Evolutionary conservation across 148 eudicot species (phyloP).

Genomic region (Dysphania ambrosioides): DNA sequence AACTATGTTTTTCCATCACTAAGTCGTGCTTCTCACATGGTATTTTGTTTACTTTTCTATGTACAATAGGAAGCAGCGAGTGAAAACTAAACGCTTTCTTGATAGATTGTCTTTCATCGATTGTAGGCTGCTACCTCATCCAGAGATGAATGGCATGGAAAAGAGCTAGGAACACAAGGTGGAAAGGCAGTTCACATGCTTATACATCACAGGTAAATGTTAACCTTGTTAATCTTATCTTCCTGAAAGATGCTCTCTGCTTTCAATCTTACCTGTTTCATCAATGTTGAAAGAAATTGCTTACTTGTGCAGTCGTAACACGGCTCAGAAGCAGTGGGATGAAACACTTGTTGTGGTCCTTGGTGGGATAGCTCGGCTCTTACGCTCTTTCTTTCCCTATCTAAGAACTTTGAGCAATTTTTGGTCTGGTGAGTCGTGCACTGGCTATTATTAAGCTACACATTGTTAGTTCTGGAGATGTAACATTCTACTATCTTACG

Average conservation of each 20-base stretch:
- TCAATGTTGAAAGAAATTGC: not conserved
- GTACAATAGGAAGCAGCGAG: not conserved
- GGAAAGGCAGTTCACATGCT: slow-evolving; percentile 99
- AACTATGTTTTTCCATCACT: slow-evolving; percentile 85
- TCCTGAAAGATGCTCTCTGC: not conserved
- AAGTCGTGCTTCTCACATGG: slow-evolving; percentile 95
- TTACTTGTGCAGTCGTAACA: slow-evolving; percentile 70
- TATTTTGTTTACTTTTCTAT: slow-evolving; percentile 26
- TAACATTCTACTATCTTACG: not conserved
- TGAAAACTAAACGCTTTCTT: not conserved
- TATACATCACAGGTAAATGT: slow-evolving; percentile 88
- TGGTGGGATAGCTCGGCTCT: slow-evolving; percentile 82
- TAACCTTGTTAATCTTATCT: not conserved
- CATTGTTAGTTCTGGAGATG: not conserved
- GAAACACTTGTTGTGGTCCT: slow-evolving; percentile 92
- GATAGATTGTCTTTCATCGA: slow-evolving; percentile 9
- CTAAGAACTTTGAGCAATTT: slow-evolving; percentile 72
- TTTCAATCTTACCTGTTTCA: not conserved
- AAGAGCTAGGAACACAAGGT: slow-evolving; percentile 94
- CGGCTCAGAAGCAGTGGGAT: slow-evolving; percentile 99
- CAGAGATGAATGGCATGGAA: slow-evolving; percentile 96
- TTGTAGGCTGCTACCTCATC: slow-evolving; percentile 96
- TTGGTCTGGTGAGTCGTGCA: slow-evolving; percentile 60
- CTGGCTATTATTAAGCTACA: not conserved
- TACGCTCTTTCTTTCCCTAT: slow-evolving; percentile 80